These are phyloP conservation scores for Fusarium solani-melongenae DNA, from an alignment of 2,329 filamentous ascomycete genomes.

Conservation along the genomic window DNA sequence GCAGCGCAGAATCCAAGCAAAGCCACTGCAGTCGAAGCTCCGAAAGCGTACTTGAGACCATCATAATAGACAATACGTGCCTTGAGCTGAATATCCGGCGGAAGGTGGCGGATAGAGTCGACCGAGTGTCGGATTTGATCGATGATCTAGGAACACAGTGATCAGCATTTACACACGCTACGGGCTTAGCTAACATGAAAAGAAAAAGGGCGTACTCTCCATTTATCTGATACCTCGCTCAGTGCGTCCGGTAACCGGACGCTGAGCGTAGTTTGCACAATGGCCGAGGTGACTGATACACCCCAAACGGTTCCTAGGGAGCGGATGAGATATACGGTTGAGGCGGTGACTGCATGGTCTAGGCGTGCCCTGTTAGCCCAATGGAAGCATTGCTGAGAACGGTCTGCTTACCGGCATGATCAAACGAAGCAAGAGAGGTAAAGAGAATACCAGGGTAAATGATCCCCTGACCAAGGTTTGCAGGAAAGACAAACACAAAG, in stretches of 20 bases:
- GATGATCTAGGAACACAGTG: slow-evolving; percentile 59
- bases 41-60: slow-evolving; percentile 66
- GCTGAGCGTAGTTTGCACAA: slow-evolving; percentile 71
- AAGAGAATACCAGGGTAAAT: slow-evolving; percentile 69
- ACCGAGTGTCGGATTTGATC: slow-evolving; percentile 72
- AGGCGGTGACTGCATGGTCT: slow-evolving; percentile 73
- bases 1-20: slow-evolving; percentile 54
- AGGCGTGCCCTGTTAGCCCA: neutral
- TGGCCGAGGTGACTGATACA: slow-evolving; percentile 70
- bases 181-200: slow-evolving; percentile 18
- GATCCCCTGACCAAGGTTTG: slow-evolving; percentile 70
- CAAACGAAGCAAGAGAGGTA: slow-evolving; percentile 71
- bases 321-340: slow-evolving; percentile 71
- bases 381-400: neutral
- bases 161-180: slow-evolving; percentile 28
- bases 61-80: slow-evolving; percentile 70
- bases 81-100: slow-evolving; percentile 65
- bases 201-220: slow-evolving; percentile 58
- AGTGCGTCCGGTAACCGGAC: slow-evolving; percentile 64
- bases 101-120: slow-evolving; percentile 63
- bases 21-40: slow-evolving; percentile 64
- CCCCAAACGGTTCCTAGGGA: slow-evolving; percentile 73
- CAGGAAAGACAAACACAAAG: slow-evolving; percentile 66
- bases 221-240: slow-evolving; percentile 66
- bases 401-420: slow-evolving; percentile 63